Base-by-base conservation (phyloP, 306 rosid species). In the Fragaria nilgerrensis region DNA sequence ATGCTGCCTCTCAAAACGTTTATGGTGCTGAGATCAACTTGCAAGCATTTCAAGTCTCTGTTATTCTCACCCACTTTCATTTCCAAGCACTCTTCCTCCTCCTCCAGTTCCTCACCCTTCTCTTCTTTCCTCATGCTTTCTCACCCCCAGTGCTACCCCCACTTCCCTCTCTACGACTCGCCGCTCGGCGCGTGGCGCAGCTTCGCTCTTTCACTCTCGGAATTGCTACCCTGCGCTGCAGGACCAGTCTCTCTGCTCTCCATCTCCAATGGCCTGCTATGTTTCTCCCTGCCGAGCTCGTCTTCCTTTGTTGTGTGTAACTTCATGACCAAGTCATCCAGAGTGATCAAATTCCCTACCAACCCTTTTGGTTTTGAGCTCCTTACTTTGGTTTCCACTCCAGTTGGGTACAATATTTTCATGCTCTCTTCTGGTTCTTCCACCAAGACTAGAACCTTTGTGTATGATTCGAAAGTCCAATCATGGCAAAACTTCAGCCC, bases 71-170 rank as follows among this genome's bases (percentile, higher is more conserved):
- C 96, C 7, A 34, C 87, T 3, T 92, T 95, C 82, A 72, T 88
- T 14, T 77, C 87, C 61, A 89, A 87, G 25, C 92, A 88, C 83
- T 85, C 89, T 2, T 83, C 87, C 11, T 5, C 32, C 79, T 85
- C 88, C 7, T 83, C 88, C 47, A 8, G 11, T 29, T 69, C 88
- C 67, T 70, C 90, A 3, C 75, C 90, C 32, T 89, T 92, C 80
- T 86, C 96, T 64, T 89, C 97, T 23, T 95, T 95, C 70, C 87
- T 95, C 77, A 74, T 92, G 62, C 88, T 92, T 12, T 86, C 93
- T 6, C 99, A 95, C 77, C 96, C 99, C n/a, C 96, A 89, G 32
- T 84, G 84, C 72, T 82, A 72, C 82, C 80, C 75, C 49, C 84
- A 81, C 74, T 86, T 88, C 47, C 88, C 91, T 74, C 86, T 95